These are phyloP conservation scores for Atkinsonella hypoxylon DNA, from an alignment of 2,329 filamentous ascomycete genomes.

Conservation along the genomic window DNA sequence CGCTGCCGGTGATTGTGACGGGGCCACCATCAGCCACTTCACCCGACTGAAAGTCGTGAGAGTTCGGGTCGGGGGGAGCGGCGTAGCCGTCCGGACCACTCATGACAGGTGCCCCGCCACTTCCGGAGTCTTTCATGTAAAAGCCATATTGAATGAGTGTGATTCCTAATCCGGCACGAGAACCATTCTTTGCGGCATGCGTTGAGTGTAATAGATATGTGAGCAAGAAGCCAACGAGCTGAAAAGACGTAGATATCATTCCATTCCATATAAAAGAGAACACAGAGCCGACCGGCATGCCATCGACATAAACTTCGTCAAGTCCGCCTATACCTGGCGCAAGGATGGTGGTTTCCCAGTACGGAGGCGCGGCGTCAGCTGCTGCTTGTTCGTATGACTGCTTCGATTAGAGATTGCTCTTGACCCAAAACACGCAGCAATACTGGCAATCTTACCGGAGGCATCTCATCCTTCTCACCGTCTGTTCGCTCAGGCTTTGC, in stretches of 20 bases:
- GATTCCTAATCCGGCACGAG: conserved; percentile 84
- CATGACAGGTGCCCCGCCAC: conserved; percentile 31
- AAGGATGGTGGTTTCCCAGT: conserved; percentile 98
- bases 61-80: conserved; percentile 75
- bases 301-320: conserved; percentile 95
- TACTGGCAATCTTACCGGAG: conserved; percentile 58
- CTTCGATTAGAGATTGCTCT: conserved; percentile 20
- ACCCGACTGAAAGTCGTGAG: conserved; percentile 73
- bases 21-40: conserved; percentile 42
- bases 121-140: conserved; percentile 64
- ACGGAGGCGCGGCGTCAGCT: conserved; percentile 87
- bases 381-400: conserved; percentile 97
- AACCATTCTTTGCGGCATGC: conserved; percentile 95
- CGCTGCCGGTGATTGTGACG: conserved; percentile 55
- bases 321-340: conserved; percentile 80
- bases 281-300: conserved; percentile 79
- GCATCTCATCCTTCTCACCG: conserved; percentile 74
- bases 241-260: conserved; percentile 96
- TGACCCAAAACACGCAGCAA: not conserved
- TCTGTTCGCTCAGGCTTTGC: conserved; percentile 78
- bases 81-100: conserved; percentile 46
- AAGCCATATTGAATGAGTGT: conserved; percentile 96
- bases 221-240: conserved; percentile 91
- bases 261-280: conserved; percentile 86
- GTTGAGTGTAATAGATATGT: conserved; percentile 97